A percentile compares a stretch with the other conserved stretches of the same genome.
Evolutionary conservation across 371 early-diverging fungal genomes (phyloP).

Genomic region (Sporodiniella umbellata): DNA sequence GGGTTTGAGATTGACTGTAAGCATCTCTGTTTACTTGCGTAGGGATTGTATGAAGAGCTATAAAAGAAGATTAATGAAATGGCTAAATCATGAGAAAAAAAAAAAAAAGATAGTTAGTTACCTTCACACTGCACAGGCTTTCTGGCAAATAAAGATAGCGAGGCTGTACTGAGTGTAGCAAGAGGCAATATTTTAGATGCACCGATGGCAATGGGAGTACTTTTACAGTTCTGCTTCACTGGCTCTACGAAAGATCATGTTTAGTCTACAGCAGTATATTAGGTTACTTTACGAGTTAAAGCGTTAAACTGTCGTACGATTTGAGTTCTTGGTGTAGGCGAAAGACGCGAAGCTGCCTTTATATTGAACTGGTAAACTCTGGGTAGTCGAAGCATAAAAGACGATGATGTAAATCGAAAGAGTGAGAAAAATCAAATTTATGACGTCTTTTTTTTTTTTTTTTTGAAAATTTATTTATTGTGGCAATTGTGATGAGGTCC

Average conservation of each 20-base stretch:
- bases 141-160: slow-evolving; percentile 17
- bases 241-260: not conserved
- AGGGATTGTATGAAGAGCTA: slow-evolving; percentile 7
- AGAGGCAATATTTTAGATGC: slow-evolving; percentile 19
- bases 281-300: not conserved
- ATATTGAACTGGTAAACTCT: not conserved
- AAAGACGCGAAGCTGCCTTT: not conserved
- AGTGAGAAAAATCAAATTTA: not conserved
- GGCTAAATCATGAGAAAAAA: too few relatives aligned
- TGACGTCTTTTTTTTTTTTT: slow-evolving; percentile 4
- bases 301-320: not conserved
- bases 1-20: not conserved
- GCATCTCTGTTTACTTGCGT: not conserved
- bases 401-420: not conserved
- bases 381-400: not conserved
- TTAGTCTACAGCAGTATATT: not conserved
- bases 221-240: not conserved
- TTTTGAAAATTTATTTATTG: too few relatives aligned
- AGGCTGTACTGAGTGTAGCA: slow-evolving; percentile 5
- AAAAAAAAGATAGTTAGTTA: not conserved
- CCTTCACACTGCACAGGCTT: slow-evolving; percentile 30
- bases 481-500: not conserved
- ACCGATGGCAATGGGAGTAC: slow-evolving; percentile 2
- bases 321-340: not conserved
- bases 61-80: not conserved